phyloP scores from a whole-genome alignment of 257 asterid species.

The Solanum stenotomum region DNA sequence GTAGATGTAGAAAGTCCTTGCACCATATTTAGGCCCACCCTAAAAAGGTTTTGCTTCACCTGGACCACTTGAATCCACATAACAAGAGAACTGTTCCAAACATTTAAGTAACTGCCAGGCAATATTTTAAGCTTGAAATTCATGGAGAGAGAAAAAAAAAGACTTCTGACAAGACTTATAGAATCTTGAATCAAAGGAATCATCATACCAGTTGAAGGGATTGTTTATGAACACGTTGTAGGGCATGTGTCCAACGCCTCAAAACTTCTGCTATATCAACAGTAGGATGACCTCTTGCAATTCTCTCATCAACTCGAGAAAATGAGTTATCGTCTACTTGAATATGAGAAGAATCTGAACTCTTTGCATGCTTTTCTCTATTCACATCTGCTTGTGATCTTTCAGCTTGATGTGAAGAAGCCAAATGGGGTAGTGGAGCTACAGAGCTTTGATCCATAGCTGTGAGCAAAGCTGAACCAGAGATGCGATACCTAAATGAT shows the following conservation, averaged over 20 bases:
- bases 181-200: conserved; percentile 3
- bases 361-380: conserved; percentile 21
- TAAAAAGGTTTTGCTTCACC: neutral
- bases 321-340: conserved; percentile 45
- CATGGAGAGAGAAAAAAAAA: neutral
- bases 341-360: conserved; percentile 20
- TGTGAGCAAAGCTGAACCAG: conserved; percentile 88
- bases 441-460: conserved; percentile 90
- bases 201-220: conserved; percentile 75
- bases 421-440: conserved; percentile 40
- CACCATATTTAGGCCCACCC: neutral
- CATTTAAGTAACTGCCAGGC: neutral
- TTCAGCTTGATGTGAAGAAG: conserved; percentile 43
- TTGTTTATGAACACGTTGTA: conserved; percentile 96
- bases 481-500: conserved; percentile 83
- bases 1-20: neutral
- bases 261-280: conserved; percentile 95
- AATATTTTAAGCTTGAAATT: neutral
- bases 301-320: conserved; percentile 66
- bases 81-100: neutral
- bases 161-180: neutral
- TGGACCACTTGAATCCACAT: neutral
- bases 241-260: conserved; percentile 98
- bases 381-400: conserved; percentile 33
- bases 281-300: conserved; percentile 72